These are phyloP conservation scores for Alopecurus myosuroides DNA, from an alignment of 176 grass and related monocot species.

Conservation along the genomic window DNA sequence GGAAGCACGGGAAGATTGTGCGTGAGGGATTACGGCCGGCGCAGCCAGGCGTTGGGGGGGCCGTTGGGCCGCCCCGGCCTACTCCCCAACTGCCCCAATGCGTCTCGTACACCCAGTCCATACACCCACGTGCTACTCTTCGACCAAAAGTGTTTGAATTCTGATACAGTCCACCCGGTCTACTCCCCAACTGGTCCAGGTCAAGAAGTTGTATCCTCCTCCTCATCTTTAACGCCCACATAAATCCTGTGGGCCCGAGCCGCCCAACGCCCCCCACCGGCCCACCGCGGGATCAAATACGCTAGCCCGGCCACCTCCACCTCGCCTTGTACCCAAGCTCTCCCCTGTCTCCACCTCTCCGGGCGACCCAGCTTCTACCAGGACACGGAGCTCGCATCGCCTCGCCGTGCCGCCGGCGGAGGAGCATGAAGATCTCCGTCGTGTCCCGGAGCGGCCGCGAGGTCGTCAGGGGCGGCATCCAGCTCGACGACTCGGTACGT, in stretches of 20 bases:
- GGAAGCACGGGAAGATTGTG: neutral
- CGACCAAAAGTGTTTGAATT: too few relatives aligned
- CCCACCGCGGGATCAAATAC: conserved; percentile 48
- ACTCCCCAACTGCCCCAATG: neutral
- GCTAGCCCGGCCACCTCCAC: neutral
- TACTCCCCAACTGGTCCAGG: too few relatives aligned
- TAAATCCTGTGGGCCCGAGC: conserved; percentile 27
- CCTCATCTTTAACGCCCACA: neutral
- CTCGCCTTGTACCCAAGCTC: neutral
- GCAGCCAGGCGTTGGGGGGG: neutral
- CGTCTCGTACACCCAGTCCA: too few relatives aligned
- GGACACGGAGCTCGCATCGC: too few relatives aligned
- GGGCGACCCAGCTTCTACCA: too few relatives aligned
- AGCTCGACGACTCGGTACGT: conserved; percentile 30
- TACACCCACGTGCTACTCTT: too few relatives aligned
- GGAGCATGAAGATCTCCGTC: conserved; percentile 63
- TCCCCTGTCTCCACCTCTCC: neutral
- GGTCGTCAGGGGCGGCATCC: conserved; percentile 76
- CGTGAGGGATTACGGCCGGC: neutral
- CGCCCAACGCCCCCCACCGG: conserved; percentile 2
- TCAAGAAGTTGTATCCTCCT: neutral
- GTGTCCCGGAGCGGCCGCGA: conserved; percentile 75
- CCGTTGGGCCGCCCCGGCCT: conserved; percentile 24
- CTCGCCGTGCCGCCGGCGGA: neutral
- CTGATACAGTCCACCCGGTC: too few relatives aligned